Base-by-base conservation (phyloP, 352 stramenopile species). In the Globisporangium heterothallicum region DNA sequence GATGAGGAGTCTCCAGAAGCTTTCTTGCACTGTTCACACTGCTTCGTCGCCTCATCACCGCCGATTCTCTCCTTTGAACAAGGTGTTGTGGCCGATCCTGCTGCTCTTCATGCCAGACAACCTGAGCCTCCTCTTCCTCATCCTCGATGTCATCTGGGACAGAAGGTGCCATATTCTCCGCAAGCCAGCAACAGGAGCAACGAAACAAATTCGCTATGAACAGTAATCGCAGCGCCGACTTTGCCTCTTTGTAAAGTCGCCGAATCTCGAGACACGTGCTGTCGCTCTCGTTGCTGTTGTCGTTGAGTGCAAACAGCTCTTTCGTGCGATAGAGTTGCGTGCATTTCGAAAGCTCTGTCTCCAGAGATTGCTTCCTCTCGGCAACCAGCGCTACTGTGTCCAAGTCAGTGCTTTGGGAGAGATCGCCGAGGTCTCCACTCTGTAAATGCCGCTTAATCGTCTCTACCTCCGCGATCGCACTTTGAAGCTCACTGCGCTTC, bases 181-280 rank as follows among this genome's bases (percentile, higher is more conserved):
- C 71, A 0, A 89, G 58, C 73, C 73, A 89, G 47, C 66, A 89
- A 52, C 66, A 86, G 38, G 73, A 84, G 0, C 51, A 70, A 1
- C 78, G 73, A 14, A 89, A 72, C 14, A 86, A 49, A 49, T 86
- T 86, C 13, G 53, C 45, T n/a, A 87, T 29, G 8, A 89, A 75
- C 12, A 89, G 61, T 2, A 44, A 40, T n/a, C 74, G 69, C 29
- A 88, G 34, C n/a, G 71, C 64, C 1, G 22, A 24, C 0, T 59
- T 63, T 4, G 73, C 60, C 22, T 68, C 46, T 27, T 65, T 76
- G 52, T 85, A 68, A 1, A 84, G 55, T 4, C 52, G 49, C 18
- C 66, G 60, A 19, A 70, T 18, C 14, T 49, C 56, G 36, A 59
- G 44, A 12, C 34, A 24, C 13, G 27, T 5, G 18, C 6, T 25